Evolutionary conservation across 768 basidiomycete genomes (phyloP), one percentile per base, ranked within the genome.

Genomic region (Russula ochroleuca): DNA sequence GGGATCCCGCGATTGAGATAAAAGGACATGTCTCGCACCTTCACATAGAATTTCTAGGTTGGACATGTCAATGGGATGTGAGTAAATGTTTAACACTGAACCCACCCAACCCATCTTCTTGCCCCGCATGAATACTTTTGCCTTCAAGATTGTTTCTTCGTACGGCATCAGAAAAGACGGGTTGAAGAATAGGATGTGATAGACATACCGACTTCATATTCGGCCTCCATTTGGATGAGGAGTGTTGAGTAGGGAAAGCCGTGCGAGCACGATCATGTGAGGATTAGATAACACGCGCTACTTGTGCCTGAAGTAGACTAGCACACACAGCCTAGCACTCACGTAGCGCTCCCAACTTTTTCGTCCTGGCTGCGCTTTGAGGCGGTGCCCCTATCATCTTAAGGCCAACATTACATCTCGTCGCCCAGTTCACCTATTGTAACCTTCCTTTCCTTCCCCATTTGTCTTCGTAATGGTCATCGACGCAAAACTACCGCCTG

Each of bases 141-240:
- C 68, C 62, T 49, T 68, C 15, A 67, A 5, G 23, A 68, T 33
- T 3, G 59, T 49, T 53, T 68, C 68, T 68, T 62, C 31, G 25
- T 9, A n/a, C 4, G 8, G 6, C 19, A 4, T 57, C 17, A 43
- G 54, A 48, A 2, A 55, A 21, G 8, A 19, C 7, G 8, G 6
- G 21, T 21, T 0, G 19, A 33, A 21, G n/a, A 38, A 19, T 11
- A 31, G 4, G 5, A 13, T 7, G 2, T 37, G 43, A 31, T 14
- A 41, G 9, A 64, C 68, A 6, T n/a, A 68, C 68, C 68, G 31
- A 68, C 66, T 68, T 68, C 68, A 62, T 68, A 68, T 51, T 68
- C 62, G 49, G 25, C 41, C 40, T 59, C 65, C 52, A 64, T 65
- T 15, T 25, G 33, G 9, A 10, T 56, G 60, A 37, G n/a, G 21